Evolutionary conservation across 352 stramenopile species (phyloP).

Genomic region (Phytopythium ostracodes): DNA sequence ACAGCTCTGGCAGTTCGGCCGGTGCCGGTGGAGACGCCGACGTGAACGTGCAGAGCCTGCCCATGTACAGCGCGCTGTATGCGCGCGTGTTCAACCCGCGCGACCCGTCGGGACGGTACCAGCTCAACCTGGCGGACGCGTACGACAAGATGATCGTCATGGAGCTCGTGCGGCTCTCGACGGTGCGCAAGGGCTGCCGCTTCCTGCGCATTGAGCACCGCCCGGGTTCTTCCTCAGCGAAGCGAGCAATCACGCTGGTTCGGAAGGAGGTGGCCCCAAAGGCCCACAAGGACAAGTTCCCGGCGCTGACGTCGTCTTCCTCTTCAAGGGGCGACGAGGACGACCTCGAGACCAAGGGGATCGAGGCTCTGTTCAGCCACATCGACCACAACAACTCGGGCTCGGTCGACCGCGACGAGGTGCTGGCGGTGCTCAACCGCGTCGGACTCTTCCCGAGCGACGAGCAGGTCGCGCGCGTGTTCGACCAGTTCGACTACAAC

Average conservation of each 20-base stretch:
- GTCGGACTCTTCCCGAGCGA: conserved; percentile 56
- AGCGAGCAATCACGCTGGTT: conserved; percentile 38
- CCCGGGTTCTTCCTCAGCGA: conserved; percentile 10
- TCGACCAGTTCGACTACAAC: conserved; percentile 55
- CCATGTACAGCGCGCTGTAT: conserved; percentile 35
- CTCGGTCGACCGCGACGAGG: conserved; percentile 42
- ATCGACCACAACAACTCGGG: conserved; percentile 67
- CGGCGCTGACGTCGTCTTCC: not conserved
- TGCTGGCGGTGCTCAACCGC: conserved; percentile 60
- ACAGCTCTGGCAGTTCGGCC: not conserved
- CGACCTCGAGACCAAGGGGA: conserved; percentile 42
- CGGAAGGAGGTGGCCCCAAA: conserved; percentile 33
- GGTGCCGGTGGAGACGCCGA: conserved; percentile 7
- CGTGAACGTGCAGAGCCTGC: conserved; percentile 30
- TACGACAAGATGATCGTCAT: conserved; percentile 80
- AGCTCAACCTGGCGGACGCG: conserved; percentile 52
- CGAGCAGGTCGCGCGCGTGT: conserved; percentile 39
- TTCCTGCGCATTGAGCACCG: conserved; percentile 70
- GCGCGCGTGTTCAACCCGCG: conserved; percentile 57
- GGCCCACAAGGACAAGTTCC: conserved; percentile 1
- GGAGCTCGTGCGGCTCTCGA: conserved; percentile 72
- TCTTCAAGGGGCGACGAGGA: conserved; percentile 25
- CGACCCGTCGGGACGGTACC: conserved; percentile 69
- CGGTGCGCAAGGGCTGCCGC: conserved; percentile 62
- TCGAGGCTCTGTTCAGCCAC: conserved; percentile 62